Conservation (phyloP, 164 flowering plant genomes). For the Nelumbo lutea region DNA sequence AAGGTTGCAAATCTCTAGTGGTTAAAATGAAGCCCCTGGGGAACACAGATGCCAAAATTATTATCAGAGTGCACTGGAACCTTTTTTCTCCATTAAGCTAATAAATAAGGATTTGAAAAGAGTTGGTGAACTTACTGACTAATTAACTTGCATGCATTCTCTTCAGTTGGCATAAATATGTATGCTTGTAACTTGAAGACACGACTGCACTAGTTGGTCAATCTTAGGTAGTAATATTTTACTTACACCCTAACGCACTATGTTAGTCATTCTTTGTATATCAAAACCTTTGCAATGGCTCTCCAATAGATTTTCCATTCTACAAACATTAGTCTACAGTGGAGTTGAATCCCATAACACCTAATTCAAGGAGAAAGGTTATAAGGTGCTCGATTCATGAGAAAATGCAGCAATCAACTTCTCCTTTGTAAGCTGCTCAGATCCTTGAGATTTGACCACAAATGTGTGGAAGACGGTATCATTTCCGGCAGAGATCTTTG, state of each 20-base stretch:
- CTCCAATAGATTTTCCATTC: constrained; percentile 20
- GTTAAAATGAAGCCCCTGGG: constrained; percentile 1
- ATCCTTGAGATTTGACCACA: constrained; percentile 62
- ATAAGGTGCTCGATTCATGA: constrained; percentile 30
- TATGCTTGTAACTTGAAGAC: constrained; percentile 28
- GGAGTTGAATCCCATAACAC: constrained; percentile 15
- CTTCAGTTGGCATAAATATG: constrained; percentile 21
- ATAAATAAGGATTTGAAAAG: constrained; percentile 10
- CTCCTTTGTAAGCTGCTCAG: constrained; percentile 71
- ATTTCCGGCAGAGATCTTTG: constrained; percentile 46
- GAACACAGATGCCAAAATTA: neutral
- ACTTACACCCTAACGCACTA: neutral
- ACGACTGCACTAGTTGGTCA: constrained; percentile 26
- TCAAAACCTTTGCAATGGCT: constrained; percentile 33
- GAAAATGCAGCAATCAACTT: constrained; percentile 65
- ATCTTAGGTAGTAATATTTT: constrained; percentile 19
- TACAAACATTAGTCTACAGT: constrained; percentile 17
- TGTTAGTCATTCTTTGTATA: constrained; percentile 9
- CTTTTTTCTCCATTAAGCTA: constrained; percentile 4
- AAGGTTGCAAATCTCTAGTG: neutral
- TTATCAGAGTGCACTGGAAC: neutral
- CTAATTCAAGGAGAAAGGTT: constrained; percentile 23
- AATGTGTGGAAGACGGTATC: constrained; percentile 80
- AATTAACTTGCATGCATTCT: constrained; percentile 24
- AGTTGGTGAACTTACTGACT: constrained; percentile 20